These are phyloP conservation scores for Medicago lupulina DNA, from an alignment of 306 rosid species.

Conservation along the genomic window DNA sequence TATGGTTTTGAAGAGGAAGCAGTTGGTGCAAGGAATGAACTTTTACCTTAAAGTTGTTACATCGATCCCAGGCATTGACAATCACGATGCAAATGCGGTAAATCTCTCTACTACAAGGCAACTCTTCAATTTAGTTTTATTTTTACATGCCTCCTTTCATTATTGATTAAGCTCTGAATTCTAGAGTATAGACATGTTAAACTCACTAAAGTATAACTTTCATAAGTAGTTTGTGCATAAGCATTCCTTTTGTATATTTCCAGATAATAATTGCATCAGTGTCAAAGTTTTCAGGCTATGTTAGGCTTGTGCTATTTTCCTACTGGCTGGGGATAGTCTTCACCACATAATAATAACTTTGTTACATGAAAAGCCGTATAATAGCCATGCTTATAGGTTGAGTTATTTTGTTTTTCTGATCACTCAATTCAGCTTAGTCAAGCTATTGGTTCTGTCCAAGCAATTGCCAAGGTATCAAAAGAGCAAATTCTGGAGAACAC, in stretches of 20 bases:
- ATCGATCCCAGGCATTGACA: slow-evolving; percentile 77
- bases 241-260: no score
- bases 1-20: slow-evolving; percentile 69
- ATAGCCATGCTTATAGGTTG: slow-evolving; percentile 27
- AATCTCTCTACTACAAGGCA: slow-evolving; percentile 40
- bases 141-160: slow-evolving; percentile 31
- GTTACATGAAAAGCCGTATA: slow-evolving; percentile 5
- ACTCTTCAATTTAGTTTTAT: slow-evolving; percentile 23
- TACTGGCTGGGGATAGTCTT: neutral
- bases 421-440: slow-evolving; percentile 72
- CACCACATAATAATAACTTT: neutral
- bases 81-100: slow-evolving; percentile 90
- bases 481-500: slow-evolving; percentile 79
- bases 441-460: slow-evolving; percentile 90
- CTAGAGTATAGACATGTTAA: no score
- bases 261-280: neutral
- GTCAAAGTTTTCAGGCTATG: slow-evolving; percentile 31
- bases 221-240: no score
- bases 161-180: neutral
- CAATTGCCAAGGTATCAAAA: slow-evolving; percentile 76
- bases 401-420: slow-evolving; percentile 44
- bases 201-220: no score
- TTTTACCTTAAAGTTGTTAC: slow-evolving; percentile 73
- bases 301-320: neutral
- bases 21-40: slow-evolving; percentile 72